These are phyloP conservation scores for Nigrospora oryzae DNA, from an alignment of 2,329 filamentous ascomycete species.

Conservation along the genomic window DNA sequence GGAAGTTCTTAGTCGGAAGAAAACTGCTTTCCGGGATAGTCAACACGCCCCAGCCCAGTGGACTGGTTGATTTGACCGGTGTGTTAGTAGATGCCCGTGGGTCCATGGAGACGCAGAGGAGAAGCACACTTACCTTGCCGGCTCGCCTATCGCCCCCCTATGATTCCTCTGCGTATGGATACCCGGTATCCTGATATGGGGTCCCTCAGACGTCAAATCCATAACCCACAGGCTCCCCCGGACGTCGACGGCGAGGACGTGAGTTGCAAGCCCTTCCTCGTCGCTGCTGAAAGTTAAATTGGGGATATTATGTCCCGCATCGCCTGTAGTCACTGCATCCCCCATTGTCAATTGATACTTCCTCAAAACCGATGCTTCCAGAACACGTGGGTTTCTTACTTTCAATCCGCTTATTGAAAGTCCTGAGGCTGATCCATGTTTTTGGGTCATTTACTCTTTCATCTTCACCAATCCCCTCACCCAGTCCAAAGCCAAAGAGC, in stretches of 20 bases:
- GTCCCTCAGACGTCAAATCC: conserved; percentile 27
- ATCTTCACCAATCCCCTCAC: too few species aligned
- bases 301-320: conserved; percentile 37
- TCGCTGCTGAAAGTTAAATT: conserved; percentile 43
- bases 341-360: not conserved
- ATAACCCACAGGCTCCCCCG: conserved; percentile 38
- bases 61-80: conserved; percentile 5
- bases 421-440: too few species aligned
- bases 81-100: not conserved
- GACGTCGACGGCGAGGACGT: conserved; percentile 43
- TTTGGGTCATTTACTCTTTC: too few species aligned
- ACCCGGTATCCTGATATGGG: not conserved
- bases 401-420: too few species aligned
- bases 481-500: too few species aligned
- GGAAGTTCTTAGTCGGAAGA: conserved; percentile 16
- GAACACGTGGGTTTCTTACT: too few species aligned
- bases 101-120: not conserved
- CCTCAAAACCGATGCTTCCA: conserved; percentile 39
- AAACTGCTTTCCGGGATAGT: conserved; percentile 36
- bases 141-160: too few species aligned
- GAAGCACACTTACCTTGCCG: conserved; percentile 5
- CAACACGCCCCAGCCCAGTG: conserved; percentile 40
- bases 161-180: not conserved
- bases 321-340: conserved; percentile 15
- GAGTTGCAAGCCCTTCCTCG: conserved; percentile 35